Conservation (phyloP, 2,329 filamentous ascomycete species). For the Atkinsonella texensis region DNA sequence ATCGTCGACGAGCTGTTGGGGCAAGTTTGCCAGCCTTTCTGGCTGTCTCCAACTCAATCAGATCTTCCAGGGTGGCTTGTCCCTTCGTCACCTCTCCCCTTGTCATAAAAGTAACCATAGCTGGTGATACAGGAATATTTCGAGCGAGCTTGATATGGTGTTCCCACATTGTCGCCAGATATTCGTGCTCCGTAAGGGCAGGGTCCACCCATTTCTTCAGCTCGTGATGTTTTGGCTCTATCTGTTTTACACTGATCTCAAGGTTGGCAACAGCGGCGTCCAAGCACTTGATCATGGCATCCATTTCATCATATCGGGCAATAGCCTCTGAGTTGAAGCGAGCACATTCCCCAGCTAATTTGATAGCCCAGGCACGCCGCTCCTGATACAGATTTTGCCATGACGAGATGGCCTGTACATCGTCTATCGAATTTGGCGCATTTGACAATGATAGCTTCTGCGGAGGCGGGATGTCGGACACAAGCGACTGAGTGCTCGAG, state of each 20-base stretch:
- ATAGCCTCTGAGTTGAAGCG: conserved; percentile 50
- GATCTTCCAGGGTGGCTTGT: conserved; percentile 55
- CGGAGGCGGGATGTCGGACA: conserved; percentile 38
- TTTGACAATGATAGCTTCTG: conserved; percentile 45
- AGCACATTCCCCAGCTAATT: conserved; percentile 56
- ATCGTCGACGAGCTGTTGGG: conserved; percentile 43
- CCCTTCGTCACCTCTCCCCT: conserved; percentile 28
- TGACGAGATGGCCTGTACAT: conserved; percentile 69
- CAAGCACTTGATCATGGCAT: conserved; percentile 66
- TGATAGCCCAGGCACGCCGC: conserved; percentile 67
- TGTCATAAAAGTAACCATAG: conserved; percentile 57
- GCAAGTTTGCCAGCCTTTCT: conserved; percentile 59
- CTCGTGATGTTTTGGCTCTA: conserved; percentile 61
- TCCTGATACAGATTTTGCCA: conserved; percentile 82
- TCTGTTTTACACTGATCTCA: conserved; percentile 57
- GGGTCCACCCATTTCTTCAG: conserved; percentile 59
- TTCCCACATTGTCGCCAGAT: conserved; percentile 55
- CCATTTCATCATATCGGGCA: conserved; percentile 59
- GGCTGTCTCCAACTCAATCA: conserved; percentile 63
- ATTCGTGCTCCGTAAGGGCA: conserved; percentile 54
- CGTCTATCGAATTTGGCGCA: conserved; percentile 72
- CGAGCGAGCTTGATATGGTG: conserved; percentile 52
- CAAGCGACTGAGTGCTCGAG: conserved; percentile 28
- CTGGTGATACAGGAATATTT: conserved; percentile 49
- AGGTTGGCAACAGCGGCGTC: conserved; percentile 80